These are phyloP conservation scores for Paecilomyces variotii DNA, from an alignment of 2,329 filamentous ascomycete species.

Conservation along the genomic window DNA sequence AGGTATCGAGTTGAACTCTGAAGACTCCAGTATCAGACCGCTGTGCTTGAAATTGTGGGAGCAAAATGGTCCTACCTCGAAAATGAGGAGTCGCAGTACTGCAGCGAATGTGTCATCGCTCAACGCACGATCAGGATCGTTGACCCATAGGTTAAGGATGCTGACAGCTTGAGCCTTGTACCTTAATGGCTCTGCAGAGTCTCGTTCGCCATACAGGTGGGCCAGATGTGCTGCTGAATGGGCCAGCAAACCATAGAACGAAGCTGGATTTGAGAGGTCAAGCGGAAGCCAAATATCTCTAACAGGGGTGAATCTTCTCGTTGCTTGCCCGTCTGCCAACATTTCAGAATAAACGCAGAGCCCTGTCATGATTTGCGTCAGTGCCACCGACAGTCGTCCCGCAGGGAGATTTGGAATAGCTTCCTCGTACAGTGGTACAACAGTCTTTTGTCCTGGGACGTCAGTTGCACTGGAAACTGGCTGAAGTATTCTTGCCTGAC, in stretches of 20 bases:
- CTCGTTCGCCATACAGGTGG: constrained; percentile 2
- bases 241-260: constrained; percentile 6
- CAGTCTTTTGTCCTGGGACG: constrained; percentile 3
- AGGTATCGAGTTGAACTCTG: neutral
- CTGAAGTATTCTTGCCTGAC: constrained; percentile 4
- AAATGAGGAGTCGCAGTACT: constrained; percentile 5
- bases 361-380: neutral
- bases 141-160: constrained; percentile 5
- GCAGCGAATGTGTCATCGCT: constrained; percentile 5
- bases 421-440: constrained; percentile 5
- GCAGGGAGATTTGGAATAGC: neutral
- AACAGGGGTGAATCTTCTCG: constrained; percentile 5
- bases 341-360: constrained; percentile 4
- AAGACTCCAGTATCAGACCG: neutral
- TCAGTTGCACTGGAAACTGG: constrained; percentile 4
- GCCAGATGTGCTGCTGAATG: constrained; percentile 6
- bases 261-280: constrained; percentile 6
- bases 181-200: constrained; percentile 3
- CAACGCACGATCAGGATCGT: constrained; percentile 3
- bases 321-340: constrained; percentile 3
- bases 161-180: constrained; percentile 5
- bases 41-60: neutral
- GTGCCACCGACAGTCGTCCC: neutral
- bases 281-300: constrained; percentile 7
- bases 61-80: constrained; percentile 2